Conservation (phyloP, 495 filamentous ascomycete species). For the Trypethelium eluteriae region DNA sequence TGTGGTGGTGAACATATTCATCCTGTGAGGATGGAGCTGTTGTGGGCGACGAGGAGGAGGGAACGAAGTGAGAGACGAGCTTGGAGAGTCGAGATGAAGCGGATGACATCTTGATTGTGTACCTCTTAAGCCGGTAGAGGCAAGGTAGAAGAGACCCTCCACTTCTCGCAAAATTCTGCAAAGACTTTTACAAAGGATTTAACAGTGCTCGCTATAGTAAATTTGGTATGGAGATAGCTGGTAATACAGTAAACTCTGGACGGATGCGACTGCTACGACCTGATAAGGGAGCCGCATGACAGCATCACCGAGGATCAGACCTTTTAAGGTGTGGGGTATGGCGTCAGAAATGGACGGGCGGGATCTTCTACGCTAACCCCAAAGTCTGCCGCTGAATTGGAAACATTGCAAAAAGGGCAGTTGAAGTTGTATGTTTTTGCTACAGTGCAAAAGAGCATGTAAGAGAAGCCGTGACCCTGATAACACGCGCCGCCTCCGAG, state of each 20-base stretch:
- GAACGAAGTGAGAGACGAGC: slow-evolving; percentile 56
- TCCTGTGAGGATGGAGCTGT: slow-evolving; percentile 29
- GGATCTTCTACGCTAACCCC: neutral
- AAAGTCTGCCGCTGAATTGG: neutral
- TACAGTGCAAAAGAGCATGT: neutral
- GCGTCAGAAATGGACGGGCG: neutral
- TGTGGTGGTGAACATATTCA: slow-evolving; percentile 45
- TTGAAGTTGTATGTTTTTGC: neutral
- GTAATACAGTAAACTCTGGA: too few species aligned
- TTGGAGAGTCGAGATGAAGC: slow-evolving; percentile 51
- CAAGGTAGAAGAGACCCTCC: too few species aligned
- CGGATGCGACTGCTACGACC: too few species aligned
- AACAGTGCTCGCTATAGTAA: too few species aligned
- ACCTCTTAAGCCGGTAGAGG: neutral
- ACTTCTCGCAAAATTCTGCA: too few species aligned
- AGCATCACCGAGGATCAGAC: neutral
- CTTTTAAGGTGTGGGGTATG: neutral
- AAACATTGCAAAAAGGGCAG: neutral
- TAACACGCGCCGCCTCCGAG: neutral
- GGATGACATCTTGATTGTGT: slow-evolving; percentile 42
- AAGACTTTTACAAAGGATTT: too few species aligned
- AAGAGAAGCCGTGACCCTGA: neutral
- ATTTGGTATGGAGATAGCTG: too few species aligned
- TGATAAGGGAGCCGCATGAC: neutral
- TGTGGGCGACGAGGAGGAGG: slow-evolving; percentile 34